Evolutionary conservation across 805 yeast species (phyloP).

Genomic region (Wickerhamomyces ciferrii): DNA sequence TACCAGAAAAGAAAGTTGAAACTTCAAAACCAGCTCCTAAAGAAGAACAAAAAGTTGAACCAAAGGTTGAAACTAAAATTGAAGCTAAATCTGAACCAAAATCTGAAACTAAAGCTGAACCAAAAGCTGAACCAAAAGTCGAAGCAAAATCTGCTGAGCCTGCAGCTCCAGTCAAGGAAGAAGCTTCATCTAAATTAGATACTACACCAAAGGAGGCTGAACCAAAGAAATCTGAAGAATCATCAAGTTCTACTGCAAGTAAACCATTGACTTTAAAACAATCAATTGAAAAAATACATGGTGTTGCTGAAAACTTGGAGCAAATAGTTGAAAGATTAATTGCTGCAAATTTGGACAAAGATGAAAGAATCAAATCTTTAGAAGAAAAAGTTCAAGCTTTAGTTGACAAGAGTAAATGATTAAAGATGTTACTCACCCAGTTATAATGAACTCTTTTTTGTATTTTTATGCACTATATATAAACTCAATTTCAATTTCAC

Average conservation of each 20-base stretch:
- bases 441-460: neutral
- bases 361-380: slow-evolving; percentile 49
- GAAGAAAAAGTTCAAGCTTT: slow-evolving; percentile 60
- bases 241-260: slow-evolving; percentile 21
- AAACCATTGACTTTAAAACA: slow-evolving; percentile 64
- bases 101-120: slow-evolving; percentile 9
- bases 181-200: neutral
- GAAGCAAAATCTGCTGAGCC: slow-evolving; percentile 4
- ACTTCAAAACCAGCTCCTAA: slow-evolving; percentile 8
- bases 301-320: slow-evolving; percentile 54
- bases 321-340: slow-evolving; percentile 44
- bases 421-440: neutral
- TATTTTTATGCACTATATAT: too few relatives aligned
- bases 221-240: slow-evolving; percentile 5
- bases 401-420: slow-evolving; percentile 29
- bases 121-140: slow-evolving; percentile 6
- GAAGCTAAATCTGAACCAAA: slow-evolving; percentile 8
- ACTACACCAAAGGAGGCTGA: slow-evolving; percentile 7
- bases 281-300: slow-evolving; percentile 62
- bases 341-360: slow-evolving; percentile 56
- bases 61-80: slow-evolving; percentile 19
- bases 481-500: too few relatives aligned
- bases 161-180: neutral
- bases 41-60: slow-evolving; percentile 9
- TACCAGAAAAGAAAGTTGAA: slow-evolving; percentile 9